phyloP scores from a whole-genome alignment of 306 rosid genomes.

The Leucaena leucocephala region DNA sequence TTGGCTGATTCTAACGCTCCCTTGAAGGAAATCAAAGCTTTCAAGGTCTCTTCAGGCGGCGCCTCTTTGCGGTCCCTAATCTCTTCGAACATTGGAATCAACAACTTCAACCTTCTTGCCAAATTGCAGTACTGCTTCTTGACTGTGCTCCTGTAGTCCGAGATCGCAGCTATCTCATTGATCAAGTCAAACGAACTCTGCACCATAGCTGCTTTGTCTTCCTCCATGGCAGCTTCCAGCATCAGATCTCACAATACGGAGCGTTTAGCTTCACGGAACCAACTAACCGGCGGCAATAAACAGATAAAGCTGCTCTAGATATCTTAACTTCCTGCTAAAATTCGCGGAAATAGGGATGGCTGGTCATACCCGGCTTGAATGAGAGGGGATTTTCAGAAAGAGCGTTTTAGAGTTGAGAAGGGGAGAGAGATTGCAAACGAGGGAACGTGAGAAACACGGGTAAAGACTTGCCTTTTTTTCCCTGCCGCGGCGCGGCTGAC shows the following conservation, averaged over 20 bases:
- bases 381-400: slow-evolving; percentile 20
- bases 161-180: slow-evolving; percentile 75
- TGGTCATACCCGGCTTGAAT: slow-evolving; percentile 37
- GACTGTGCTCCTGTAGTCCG: slow-evolving; percentile 72
- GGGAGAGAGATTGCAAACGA: neutral
- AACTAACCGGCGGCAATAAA: neutral
- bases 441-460: slow-evolving; percentile 33
- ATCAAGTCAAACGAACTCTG: slow-evolving; percentile 62
- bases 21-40: slow-evolving; percentile 65
- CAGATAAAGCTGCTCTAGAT: neutral
- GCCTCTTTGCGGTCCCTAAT: slow-evolving; percentile 64
- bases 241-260: slow-evolving; percentile 41
- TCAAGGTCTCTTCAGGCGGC: slow-evolving; percentile 48
- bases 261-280: slow-evolving; percentile 17
- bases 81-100: slow-evolving; percentile 93
- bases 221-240: slow-evolving; percentile 58
- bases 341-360: slow-evolving; percentile 36
- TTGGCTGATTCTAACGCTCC: slow-evolving; percentile 68
- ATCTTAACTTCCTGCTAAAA: neutral
- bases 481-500: slow-evolving; percentile 43
- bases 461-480: slow-evolving; percentile 16
- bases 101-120: slow-evolving; percentile 82
- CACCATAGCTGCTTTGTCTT: slow-evolving; percentile 52
- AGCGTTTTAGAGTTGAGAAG: neutral
- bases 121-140: slow-evolving; percentile 93